phyloP scores from a whole-genome alignment of 2,329 filamentous ascomycete genomes.

The Lasiodiplodia gonubiensis region DNA sequence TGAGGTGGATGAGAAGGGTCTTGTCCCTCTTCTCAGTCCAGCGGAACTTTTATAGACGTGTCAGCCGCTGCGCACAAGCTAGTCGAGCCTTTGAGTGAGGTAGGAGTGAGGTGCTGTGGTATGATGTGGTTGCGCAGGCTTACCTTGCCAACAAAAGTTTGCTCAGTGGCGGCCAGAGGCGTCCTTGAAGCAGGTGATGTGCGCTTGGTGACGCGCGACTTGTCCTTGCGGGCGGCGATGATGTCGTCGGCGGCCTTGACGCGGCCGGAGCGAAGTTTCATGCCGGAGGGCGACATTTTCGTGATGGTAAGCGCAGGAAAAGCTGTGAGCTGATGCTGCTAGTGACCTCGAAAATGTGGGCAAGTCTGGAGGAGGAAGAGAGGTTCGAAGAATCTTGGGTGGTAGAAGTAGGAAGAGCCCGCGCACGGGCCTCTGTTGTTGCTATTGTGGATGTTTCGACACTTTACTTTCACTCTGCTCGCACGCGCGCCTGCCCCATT shows the following conservation, averaged over 20 bases:
- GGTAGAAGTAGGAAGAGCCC: neutral
- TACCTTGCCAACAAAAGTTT: neutral
- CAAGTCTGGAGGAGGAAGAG: neutral
- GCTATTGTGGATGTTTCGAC: neutral
- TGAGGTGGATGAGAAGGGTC: conserved; percentile 10
- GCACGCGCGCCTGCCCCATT: neutral
- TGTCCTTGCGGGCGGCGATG: neutral
- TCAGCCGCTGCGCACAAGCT: neutral
- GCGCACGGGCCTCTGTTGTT: neutral
- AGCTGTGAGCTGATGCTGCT: neutral
- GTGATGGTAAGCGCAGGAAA: neutral
- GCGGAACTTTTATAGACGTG: neutral
- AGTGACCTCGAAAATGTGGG: neutral
- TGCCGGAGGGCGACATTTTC: neutral
- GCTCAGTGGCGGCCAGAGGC: neutral
- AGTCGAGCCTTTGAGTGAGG: neutral
- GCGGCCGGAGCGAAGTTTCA: neutral
- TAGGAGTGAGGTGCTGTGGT: neutral
- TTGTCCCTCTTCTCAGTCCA: conserved; percentile 14
- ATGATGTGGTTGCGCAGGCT: neutral
- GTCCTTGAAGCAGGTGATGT: neutral
- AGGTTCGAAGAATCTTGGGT: neutral
- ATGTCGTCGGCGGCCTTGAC: neutral
- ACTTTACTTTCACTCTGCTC: neutral
- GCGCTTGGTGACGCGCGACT: conserved; percentile 9